phyloP scores from a whole-genome alignment of 1,284 basidiomycete species.

The Heliocybe sulcata region DNA sequence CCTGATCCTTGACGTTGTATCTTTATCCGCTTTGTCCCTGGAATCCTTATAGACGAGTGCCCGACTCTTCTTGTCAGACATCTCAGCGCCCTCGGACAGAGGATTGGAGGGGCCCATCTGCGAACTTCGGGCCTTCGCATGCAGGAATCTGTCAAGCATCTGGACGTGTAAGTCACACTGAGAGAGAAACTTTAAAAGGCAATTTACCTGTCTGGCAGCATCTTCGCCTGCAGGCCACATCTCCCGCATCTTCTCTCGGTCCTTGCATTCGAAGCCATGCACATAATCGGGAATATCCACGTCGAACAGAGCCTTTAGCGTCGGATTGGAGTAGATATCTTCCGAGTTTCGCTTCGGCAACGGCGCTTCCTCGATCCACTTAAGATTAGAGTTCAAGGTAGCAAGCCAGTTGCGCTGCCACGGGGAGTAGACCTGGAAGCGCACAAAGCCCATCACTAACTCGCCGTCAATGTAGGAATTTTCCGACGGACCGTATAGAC shows the following conservation, averaged over 20 bases:
- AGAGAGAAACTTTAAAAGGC: neutral
- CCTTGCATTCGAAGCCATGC: constrained; percentile 55
- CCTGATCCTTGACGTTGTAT: constrained; percentile 76
- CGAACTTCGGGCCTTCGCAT: constrained; percentile 53
- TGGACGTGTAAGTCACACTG: constrained; percentile 19
- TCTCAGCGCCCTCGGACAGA: constrained; percentile 43
- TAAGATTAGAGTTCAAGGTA: constrained; percentile 41
- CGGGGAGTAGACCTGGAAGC: constrained; percentile 60
- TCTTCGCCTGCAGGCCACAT: constrained; percentile 79
- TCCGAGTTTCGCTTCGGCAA: constrained; percentile 49
- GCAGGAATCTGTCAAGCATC: constrained; percentile 73
- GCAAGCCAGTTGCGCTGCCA: constrained; percentile 61
- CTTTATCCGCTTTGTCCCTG: constrained; percentile 65
- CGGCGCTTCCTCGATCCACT: constrained; percentile 50
- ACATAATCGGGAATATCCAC: constrained; percentile 48
- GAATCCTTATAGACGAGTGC: constrained; percentile 61
- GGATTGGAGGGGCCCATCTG: constrained; percentile 62
- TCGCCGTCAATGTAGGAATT: neutral
- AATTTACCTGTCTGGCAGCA: constrained; percentile 51
- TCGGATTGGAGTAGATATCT: constrained; percentile 38
- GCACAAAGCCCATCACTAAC: neutral
- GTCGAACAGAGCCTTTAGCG: constrained; percentile 50
- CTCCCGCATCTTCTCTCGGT: constrained; percentile 53
- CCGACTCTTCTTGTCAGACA: constrained; percentile 48
- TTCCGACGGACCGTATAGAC: constrained; percentile 51